Evolutionary conservation across 805 yeast genomes (phyloP), one percentile per base, ranked within the genome.

Genomic region (Yamadazyma laniorum): DNA sequence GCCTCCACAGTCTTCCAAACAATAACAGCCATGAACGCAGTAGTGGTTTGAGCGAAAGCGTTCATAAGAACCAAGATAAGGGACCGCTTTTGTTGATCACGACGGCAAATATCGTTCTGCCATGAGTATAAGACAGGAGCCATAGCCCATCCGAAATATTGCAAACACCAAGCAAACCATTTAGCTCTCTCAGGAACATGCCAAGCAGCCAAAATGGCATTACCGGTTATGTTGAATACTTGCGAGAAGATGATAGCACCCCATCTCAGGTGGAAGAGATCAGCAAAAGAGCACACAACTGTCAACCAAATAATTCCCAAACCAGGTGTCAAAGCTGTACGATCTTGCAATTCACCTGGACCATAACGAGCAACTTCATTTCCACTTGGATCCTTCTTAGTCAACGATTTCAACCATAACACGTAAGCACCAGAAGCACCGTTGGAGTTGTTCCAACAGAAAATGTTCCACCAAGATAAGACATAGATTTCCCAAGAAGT

Each of bases 381-480:
- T 9, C 55, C 55, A 23, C 51, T 48, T 6, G 58, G 58, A 5
- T 60, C 51, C 18, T 39, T 40, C n/a, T 18, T 5, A n/a, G 37
- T 25, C 15, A 56, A 48, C 7, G 61, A 55, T 34, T 57, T 52
- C 32, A 84, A 66, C 90, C 90, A 82, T 41, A 84, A 62, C 4
- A 65, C 55, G 40, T 62, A 67, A 6, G 73, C 61, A 35, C 72
- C 73, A 13, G 67, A 59, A 5, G 61, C 47, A 37, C 65, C 70
- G 43, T 77, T 79, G 55, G 74, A 73, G 51, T 76, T 75, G 59
- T 81, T 80, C 79, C 81, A 79, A 37, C 82, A 77, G 49, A 79
- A 66, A 25, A 78, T 67, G 48, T 77, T 75, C 61, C 77, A 75
- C 5, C 77, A 57, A 5, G 74, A 58, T 19, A 82, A 54, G 2